phyloP scores from a whole-genome alignment of 2,329 filamentous ascomycete species.

The Chaetomiaceae sp. region DNA sequence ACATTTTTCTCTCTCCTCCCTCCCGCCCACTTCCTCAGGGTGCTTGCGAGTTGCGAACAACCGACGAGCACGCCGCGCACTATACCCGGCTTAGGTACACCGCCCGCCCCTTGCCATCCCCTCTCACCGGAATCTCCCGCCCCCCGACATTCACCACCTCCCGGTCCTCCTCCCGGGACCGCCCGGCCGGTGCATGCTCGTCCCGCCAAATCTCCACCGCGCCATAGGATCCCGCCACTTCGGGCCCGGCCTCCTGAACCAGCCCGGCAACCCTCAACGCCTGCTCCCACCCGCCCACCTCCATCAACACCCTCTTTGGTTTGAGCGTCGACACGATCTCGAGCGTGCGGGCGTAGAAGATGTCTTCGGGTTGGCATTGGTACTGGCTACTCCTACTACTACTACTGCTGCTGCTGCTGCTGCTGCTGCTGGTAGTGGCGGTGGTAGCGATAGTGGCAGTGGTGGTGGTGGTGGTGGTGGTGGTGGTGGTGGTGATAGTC shows the following conservation, averaged over 20 bases:
- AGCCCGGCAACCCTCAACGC: constrained; percentile 57
- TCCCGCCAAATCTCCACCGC: constrained; percentile 69
- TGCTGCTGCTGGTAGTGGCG: constrained; percentile 13
- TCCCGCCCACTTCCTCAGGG: too few relatives aligned
- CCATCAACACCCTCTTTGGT: constrained; percentile 59
- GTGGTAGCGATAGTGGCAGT: too few relatives aligned
- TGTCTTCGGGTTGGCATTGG: constrained; percentile 37
- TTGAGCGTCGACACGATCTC: constrained; percentile 45
- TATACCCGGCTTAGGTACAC: constrained; percentile 30
- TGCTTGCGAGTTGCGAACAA: too few relatives aligned
- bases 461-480: background rate
- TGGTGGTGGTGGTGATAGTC: constrained; percentile 4
- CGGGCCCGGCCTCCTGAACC: background rate
- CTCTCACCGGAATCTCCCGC: constrained; percentile 38
- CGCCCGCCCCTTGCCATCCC: constrained; percentile 46
- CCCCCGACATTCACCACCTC: constrained; percentile 19
- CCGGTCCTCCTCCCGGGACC: constrained; percentile 27
- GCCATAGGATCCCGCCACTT: constrained; percentile 31
- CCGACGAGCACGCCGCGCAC: too few relatives aligned
- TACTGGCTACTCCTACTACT: background rate
- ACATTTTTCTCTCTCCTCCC: too few relatives aligned
- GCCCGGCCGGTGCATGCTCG: too few relatives aligned
- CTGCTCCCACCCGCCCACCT: constrained; percentile 67
- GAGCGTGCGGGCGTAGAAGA: constrained; percentile 66
- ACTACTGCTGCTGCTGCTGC: background rate